Evolutionary conservation across 371 early-diverging fungal genomes (phyloP).

Genomic region (Mucor indicus): DNA sequence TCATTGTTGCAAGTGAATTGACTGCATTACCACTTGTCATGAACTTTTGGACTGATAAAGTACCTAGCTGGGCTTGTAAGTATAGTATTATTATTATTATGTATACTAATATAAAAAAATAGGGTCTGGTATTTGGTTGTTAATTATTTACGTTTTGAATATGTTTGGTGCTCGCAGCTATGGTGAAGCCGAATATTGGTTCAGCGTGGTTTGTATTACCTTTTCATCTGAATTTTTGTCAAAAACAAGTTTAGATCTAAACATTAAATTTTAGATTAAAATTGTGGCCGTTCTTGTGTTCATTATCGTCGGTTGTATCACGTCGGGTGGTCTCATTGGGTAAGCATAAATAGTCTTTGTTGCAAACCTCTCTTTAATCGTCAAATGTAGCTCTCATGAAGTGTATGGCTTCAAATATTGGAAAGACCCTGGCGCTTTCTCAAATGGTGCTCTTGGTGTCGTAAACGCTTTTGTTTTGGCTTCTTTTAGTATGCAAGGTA

Average conservation of each 20-base stretch:
- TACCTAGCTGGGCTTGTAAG: constrained; percentile 44
- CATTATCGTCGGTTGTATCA: constrained; percentile 62
- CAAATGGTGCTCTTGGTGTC: constrained; percentile 71
- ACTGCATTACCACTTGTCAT: constrained; percentile 43
- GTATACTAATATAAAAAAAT: not conserved
- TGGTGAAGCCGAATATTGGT: constrained; percentile 73
- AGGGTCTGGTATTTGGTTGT: constrained; percentile 56
- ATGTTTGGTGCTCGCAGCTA: constrained; percentile 56
- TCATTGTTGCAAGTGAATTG: constrained; percentile 35
- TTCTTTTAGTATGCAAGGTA: constrained; percentile 78
- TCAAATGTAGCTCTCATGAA: constrained; percentile 37
- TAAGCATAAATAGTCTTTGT: constrained; percentile 9
- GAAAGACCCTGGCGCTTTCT: constrained; percentile 70
- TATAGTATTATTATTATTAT: constrained; percentile 10
- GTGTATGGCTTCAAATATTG: constrained; percentile 72
- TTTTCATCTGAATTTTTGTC: too few relatives aligned
- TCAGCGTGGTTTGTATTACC: constrained; percentile 43
- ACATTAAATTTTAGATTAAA: constrained; percentile 63
- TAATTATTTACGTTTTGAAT: constrained; percentile 57
- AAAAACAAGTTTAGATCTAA: too few relatives aligned
- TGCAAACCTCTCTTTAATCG: constrained; percentile 8
- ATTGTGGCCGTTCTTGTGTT: constrained; percentile 68
- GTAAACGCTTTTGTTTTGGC: constrained; percentile 66
- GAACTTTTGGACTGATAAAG: constrained; percentile 35
- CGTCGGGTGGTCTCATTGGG: constrained; percentile 43